A percentile compares a stretch with the other conserved stretches of the same genome.
Evolutionary conservation across 306 rosid species (phyloP).

Genomic region (Castanea sativa): DNA sequence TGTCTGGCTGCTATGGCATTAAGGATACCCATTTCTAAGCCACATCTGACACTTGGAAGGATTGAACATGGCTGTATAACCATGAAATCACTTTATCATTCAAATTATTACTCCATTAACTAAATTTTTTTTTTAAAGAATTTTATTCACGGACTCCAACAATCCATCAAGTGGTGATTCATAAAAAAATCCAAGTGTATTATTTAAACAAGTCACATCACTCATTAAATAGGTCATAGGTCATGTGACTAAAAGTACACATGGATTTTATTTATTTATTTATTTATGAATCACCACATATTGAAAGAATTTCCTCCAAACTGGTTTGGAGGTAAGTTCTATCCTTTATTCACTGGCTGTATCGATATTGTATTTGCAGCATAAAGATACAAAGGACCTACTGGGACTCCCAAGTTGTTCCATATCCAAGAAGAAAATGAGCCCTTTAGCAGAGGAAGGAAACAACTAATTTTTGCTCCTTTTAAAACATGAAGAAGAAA

Average conservation of each 20-base stretch:
- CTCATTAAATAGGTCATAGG: too few relatives aligned
- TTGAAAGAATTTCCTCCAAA: too few relatives aligned
- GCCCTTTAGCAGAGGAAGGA: constrained; percentile 71
- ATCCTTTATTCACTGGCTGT: neutral
- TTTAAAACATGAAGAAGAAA: constrained; percentile 63
- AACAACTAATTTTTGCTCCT: constrained; percentile 50
- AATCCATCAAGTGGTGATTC: too few relatives aligned
- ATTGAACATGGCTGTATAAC: constrained; percentile 70
- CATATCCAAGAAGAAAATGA: constrained; percentile 84
- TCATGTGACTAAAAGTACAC: too few relatives aligned
- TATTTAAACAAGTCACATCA: too few relatives aligned
- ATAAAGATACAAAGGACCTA: constrained; percentile 36
- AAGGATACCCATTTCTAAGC: constrained; percentile 97
- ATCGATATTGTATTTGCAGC: neutral
- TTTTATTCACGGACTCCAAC: too few relatives aligned
- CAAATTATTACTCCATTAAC: neutral
- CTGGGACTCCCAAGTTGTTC: constrained; percentile 79
- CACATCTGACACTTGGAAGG: constrained; percentile 97
- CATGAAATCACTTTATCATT: constrained; percentile 19
- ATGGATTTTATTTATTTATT: neutral
- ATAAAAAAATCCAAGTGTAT: too few relatives aligned
- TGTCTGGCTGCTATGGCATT: constrained; percentile 72
- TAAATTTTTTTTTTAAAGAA: neutral
- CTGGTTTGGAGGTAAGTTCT: too few relatives aligned
- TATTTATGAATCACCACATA: neutral